Conservation (phyloP, 805 yeast genomes). For the Candida nitratophila region DNA sequence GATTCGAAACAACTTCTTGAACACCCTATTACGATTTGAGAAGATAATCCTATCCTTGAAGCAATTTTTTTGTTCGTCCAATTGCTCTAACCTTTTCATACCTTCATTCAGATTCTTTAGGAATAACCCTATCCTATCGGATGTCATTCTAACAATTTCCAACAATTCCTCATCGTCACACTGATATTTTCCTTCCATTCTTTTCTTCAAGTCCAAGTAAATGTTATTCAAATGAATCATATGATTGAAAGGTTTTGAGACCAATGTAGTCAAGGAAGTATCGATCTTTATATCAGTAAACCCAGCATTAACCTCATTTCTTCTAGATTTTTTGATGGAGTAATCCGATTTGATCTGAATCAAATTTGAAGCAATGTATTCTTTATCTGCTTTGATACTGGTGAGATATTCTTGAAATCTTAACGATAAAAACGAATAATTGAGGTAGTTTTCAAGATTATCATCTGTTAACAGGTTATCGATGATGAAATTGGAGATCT, state of each 20-base stretch:
- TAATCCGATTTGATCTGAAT: background rate
- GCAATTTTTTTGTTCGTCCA: background rate
- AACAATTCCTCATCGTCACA: constrained; percentile 21
- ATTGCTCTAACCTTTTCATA: background rate
- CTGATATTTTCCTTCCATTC: constrained; percentile 19
- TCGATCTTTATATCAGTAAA: constrained; percentile 28
- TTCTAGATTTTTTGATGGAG: background rate
- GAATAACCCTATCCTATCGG: too few species aligned
- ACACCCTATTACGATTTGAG: background rate
- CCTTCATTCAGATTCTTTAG: background rate
- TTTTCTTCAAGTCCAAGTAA: constrained; percentile 28
- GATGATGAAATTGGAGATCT: background rate
- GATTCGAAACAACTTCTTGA: background rate
- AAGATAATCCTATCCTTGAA: background rate
- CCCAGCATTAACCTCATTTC: constrained; percentile 18
- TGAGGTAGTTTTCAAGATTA: background rate
- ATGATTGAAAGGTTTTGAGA: constrained; percentile 48
- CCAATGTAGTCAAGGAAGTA: constrained; percentile 44
- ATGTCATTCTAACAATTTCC: background rate
- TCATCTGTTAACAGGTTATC: background rate
- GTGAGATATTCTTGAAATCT: constrained; percentile 14
- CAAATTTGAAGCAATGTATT: background rate
- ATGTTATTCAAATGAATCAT: constrained; percentile 43
- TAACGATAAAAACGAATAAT: constrained; percentile 6
- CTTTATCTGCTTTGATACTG: background rate